Conservation (phyloP, 2,329 filamentous ascomycete species). For the Helminthosporium solani region DNA sequence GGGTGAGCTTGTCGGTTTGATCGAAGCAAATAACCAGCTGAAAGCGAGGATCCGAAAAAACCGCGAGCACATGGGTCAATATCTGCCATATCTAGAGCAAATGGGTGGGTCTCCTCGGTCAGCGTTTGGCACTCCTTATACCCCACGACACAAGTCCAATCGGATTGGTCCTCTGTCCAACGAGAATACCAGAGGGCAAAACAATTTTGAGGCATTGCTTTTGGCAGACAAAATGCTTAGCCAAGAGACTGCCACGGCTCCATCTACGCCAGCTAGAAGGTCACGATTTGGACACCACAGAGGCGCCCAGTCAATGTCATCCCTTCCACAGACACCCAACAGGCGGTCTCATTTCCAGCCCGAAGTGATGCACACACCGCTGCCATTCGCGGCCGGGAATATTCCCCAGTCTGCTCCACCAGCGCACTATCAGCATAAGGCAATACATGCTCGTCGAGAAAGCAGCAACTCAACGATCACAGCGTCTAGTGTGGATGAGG, state of each 20-base stretch:
- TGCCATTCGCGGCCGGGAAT: constrained; percentile 31
- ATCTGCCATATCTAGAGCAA: constrained; percentile 38
- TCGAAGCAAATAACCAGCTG: constrained; percentile 74
- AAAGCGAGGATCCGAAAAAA: constrained; percentile 86
- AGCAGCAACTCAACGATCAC: constrained; percentile 65
- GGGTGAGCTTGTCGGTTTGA: constrained; percentile 67
- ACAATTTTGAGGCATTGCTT: constrained; percentile 74
- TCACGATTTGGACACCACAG: constrained; percentile 65
- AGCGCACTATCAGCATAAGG: constrained; percentile 35
- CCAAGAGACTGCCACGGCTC: constrained; percentile 73
- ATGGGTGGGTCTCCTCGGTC: constrained; percentile 63
- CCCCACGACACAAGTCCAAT: constrained; percentile 38
- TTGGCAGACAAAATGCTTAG: constrained; percentile 73
- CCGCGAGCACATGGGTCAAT: constrained; percentile 73
- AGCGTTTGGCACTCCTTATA: constrained; percentile 54
- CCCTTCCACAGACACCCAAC: constrained; percentile 74
- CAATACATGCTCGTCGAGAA: constrained; percentile 52
- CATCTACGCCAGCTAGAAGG: constrained; percentile 66
- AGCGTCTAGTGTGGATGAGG: constrained; percentile 42
- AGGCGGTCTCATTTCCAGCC: constrained; percentile 57
- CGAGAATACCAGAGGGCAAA: constrained; percentile 52
- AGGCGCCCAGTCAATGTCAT: constrained; percentile 80
- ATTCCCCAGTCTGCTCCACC: constrained; percentile 46
- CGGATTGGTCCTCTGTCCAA: constrained; percentile 49
- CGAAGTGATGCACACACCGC: constrained; percentile 55